These are phyloP conservation scores for Venturia pyrina DNA, from an alignment of 2,329 filamentous ascomycete species.

Conservation along the genomic window DNA sequence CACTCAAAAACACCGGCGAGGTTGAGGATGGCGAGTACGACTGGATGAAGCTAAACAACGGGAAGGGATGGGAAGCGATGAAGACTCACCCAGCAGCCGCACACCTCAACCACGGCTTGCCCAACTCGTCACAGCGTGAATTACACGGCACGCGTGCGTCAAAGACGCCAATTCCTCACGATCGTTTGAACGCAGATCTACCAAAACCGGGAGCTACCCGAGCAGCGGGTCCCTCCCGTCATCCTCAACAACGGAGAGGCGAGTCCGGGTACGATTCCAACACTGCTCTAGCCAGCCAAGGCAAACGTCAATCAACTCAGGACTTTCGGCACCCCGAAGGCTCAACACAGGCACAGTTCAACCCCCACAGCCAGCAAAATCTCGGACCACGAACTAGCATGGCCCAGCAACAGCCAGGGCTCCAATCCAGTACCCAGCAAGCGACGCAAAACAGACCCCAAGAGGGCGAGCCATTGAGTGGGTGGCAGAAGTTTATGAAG, in stretches of 20 bases:
- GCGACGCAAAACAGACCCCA: conserved; percentile 41
- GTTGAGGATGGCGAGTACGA: conserved; percentile 98
- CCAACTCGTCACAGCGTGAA: conserved; percentile 76
- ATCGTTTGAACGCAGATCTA: conserved; percentile 37
- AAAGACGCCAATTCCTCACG: conserved; percentile 38
- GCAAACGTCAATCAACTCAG: conserved; percentile 53
- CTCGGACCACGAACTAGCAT: conserved; percentile 39
- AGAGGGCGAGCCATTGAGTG: conserved; percentile 64
- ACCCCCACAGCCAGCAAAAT: conserved; percentile 78
- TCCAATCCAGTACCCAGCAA: conserved; percentile 28
- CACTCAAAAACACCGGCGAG: conserved; percentile 86
- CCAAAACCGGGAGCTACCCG: conserved; percentile 53
- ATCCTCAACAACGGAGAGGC: conserved; percentile 20
- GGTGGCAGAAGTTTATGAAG: conserved; percentile 89
- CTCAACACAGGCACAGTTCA: conserved; percentile 92
- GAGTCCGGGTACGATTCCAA: conserved; percentile 19
- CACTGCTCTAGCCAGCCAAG: conserved; percentile 29
- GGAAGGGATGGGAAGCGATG: conserved; percentile 82
- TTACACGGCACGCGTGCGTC: conserved; percentile 60
- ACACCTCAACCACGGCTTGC: conserved; percentile 67
- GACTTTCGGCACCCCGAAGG: conserved; percentile 77
- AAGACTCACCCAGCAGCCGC: conserved; percentile 60
- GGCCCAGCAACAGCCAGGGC: neutral
- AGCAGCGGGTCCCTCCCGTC: conserved; percentile 51
- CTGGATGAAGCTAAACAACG: conserved; percentile 97